Percentiles rank a stretch among this genome's conserved stretches.
Conservation (phyloP, 2,329 filamentous ascomycete species). For the Cercospora sp. region DNA sequence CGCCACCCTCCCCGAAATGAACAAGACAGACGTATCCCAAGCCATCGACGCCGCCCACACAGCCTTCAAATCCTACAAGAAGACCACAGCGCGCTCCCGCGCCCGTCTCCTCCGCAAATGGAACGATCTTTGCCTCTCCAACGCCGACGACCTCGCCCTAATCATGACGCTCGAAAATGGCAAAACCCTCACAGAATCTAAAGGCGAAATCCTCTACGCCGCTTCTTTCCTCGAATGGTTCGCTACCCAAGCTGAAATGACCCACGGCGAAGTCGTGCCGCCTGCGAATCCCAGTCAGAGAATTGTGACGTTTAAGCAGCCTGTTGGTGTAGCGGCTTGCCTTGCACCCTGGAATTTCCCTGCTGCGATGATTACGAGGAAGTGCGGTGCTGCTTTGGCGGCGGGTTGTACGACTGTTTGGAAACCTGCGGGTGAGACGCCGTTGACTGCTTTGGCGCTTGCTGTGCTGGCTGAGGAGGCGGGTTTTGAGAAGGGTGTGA, state of each 20-base stretch:
- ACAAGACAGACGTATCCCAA: slow-evolving; percentile 21
- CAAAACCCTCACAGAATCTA: slow-evolving; percentile 35
- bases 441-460: slow-evolving; percentile 33
- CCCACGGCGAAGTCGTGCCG: slow-evolving; percentile 31
- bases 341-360: slow-evolving; percentile 39
- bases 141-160: slow-evolving; percentile 35
- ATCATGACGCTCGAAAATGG: slow-evolving; percentile 40
- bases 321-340: slow-evolving; percentile 33
- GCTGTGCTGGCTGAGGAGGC: slow-evolving; percentile 34
- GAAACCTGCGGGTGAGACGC: slow-evolving; percentile 39
- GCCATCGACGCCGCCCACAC: slow-evolving; percentile 28
- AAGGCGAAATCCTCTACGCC: slow-evolving; percentile 37
- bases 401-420: slow-evolving; percentile 39
- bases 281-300: slow-evolving; percentile 26
- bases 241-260: slow-evolving; percentile 32
- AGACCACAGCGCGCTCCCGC: slow-evolving; percentile 29
- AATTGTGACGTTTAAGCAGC: slow-evolving; percentile 35
- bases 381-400: slow-evolving; percentile 37
- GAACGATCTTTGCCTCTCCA: slow-evolving; percentile 33
- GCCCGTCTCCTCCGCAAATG: slow-evolving; percentile 34
- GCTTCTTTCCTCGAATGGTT: slow-evolving; percentile 39
- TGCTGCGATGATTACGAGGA: slow-evolving; percentile 43
- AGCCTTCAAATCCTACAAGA: slow-evolving; percentile 30
- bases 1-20: slow-evolving; percentile 32
- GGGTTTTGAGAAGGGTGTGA: slow-evolving; percentile 32